Evolutionary conservation across 306 rosid species (phyloP).

Genomic region (Malus domestica): ASM211411v1 NC_041790.1:29255501-29256000

Average conservation of each 20-base stretch:
- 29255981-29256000: slow-evolving; percentile 69
- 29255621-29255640: slow-evolving; percentile 41
- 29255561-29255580: slow-evolving; percentile 79
- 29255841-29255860: slow-evolving; percentile 73
- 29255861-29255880: slow-evolving; percentile 92
- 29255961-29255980: slow-evolving; percentile 28
- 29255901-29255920: slow-evolving; percentile 61
- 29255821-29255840: slow-evolving; percentile 53
- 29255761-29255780: slow-evolving; percentile 67
- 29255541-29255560: slow-evolving; percentile 31
- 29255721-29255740: slow-evolving; percentile 51
- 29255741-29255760: slow-evolving; percentile 43
- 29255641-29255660: slow-evolving; percentile 44
- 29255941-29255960: slow-evolving; percentile 60
- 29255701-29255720: slow-evolving; percentile 46
- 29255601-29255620: slow-evolving; percentile 52
- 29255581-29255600: slow-evolving; percentile 50
- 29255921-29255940: slow-evolving; percentile 67
- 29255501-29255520: not conserved
- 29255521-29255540: not conserved
- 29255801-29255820: slow-evolving; percentile 67
- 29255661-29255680: slow-evolving; percentile 71
- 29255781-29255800: slow-evolving; percentile 69
- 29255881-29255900: slow-evolving; percentile 68
- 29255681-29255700: slow-evolving; percentile 82